Evolutionary conservation across 1,284 basidiomycete species (phyloP).

Genomic region (Rhodotorula sp.): DNA sequence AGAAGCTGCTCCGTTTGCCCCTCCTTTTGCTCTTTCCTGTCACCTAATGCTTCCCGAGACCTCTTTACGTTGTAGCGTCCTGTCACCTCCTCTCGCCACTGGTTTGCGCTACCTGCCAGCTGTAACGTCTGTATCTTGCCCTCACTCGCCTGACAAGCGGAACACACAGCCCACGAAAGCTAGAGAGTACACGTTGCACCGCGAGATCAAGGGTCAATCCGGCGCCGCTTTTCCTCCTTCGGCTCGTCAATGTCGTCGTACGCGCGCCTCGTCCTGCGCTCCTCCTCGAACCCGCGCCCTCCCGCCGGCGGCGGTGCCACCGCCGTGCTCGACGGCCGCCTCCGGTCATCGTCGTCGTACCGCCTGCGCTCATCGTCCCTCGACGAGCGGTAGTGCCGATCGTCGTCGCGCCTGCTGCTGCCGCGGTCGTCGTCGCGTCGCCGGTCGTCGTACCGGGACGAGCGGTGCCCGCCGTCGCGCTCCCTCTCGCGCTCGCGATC

Average conservation of each 20-base stretch:
- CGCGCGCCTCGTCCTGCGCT: constrained; percentile 12
- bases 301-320: too few species aligned
- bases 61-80: not conserved
- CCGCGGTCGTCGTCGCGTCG: not conserved
- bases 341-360: constrained; percentile 12
- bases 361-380: not conserved
- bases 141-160: not conserved
- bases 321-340: constrained; percentile 3
- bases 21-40: not conserved
- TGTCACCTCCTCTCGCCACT: not conserved
- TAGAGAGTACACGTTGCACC: too few species aligned
- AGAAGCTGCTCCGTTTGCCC: not conserved
- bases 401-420: constrained; percentile 8
- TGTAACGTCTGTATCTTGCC: too few species aligned
- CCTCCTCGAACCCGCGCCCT: constrained; percentile 1
- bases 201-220: constrained; percentile 1
- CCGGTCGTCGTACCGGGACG: constrained; percentile 25
- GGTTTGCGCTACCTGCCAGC: too few species aligned
- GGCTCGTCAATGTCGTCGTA: constrained; percentile 26
- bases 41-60: not conserved
- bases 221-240: constrained; percentile 17
- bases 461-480: constrained; percentile 1
- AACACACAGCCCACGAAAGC: not conserved
- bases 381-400: constrained; percentile 4
- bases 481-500: constrained; percentile 5